Conservation (phyloP, 1,284 basidiomycete genomes). For the Cutaneotrichosporon mucoides region DNA sequence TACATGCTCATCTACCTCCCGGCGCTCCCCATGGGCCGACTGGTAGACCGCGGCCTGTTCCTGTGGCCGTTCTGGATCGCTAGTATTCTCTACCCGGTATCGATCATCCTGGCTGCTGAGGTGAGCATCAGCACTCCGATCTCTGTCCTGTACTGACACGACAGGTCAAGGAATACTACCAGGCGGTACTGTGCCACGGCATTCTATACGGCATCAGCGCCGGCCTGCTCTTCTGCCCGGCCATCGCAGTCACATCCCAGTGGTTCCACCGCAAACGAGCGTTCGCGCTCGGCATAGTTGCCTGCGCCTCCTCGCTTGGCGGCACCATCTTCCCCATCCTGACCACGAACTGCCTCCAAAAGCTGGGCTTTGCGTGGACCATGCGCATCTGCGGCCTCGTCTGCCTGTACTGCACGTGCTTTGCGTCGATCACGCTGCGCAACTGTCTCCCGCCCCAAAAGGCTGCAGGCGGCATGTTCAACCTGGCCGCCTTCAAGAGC, state of each 20-base stretch:
- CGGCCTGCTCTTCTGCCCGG: conserved; percentile 54
- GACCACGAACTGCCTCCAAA: conserved; percentile 8
- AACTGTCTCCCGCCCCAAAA: conserved; percentile 25
- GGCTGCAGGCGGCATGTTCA: conserved; percentile 22
- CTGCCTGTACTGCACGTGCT: conserved; percentile 13
- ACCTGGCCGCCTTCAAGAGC: conserved; percentile 17
- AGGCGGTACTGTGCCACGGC: conserved; percentile 29
- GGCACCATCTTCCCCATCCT: conserved; percentile 55
- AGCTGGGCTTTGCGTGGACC: conserved; percentile 24
- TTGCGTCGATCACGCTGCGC: conserved; percentile 13
- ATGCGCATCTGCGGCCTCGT: conserved; percentile 25
- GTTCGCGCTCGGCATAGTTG: conserved; percentile 27
- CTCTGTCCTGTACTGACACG: not conserved
- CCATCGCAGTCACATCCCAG: conserved; percentile 53
- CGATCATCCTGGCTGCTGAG: conserved; percentile 57
- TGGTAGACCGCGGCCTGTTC: conserved; percentile 59
- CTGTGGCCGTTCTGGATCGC: conserved; percentile 50
- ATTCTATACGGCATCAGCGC: conserved; percentile 14
- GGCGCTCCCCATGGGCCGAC: conserved; percentile 52
- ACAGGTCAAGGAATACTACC: conserved; percentile 57
- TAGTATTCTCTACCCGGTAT: conserved; percentile 52
- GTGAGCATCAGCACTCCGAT: not conserved
- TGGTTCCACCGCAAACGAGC: conserved; percentile 47
- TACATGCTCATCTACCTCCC: conserved; percentile 52
- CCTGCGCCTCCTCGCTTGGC: conserved; percentile 21